Evolutionary conservation across 192 early-diverging fungal genomes (phyloP), one percentile per base, ranked within the genome.

Genomic region (Linnemannia exigua): DNA sequence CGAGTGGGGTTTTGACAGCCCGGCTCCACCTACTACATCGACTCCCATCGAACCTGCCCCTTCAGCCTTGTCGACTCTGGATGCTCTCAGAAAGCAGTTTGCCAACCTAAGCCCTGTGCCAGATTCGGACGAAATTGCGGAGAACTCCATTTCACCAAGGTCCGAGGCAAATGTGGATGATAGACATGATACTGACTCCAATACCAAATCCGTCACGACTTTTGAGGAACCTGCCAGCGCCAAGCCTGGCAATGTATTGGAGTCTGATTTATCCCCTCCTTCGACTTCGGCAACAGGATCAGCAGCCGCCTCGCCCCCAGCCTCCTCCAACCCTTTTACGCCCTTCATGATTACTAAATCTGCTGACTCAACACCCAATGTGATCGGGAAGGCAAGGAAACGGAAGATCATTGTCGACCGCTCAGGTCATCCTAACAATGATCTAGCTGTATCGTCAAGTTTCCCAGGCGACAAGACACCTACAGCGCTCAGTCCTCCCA

Each of bases 361-460:
- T 38, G 46, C 44, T 5, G 36, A 50, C 25, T 50, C 61, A 3
- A 54, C 71, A 15, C 28, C 47, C 22, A 46, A 17, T 50, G 47
- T 58, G 11, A 63, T 68, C 28, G 79, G 82, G 20, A 84, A 75
- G 37, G 82, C 72, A 22, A 68, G 82, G 31, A 72, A 77, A 54
- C 76, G 82, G 11, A 84, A 84, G 70, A 84, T 84, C 54, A 67
- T 79, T 8, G 67, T 67, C 0, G 82, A 84, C 41, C 70, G 82
- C 2, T 75, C 82, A 52, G 67, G 46, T 33, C 35, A 50, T 38
- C 15, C 22, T 48, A 76, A 72, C 16, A 15, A 22, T 3, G 12
- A 33, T 19, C 7, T 11, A 12, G 11, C 67, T 8, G 72, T 25
- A n/a, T 41, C 28, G 31, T 63, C 58, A 14, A 31, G 47, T 31